Base-by-base conservation (phyloP, 768 basidiomycete species). In the Gautieria morchelliformis region DNA sequence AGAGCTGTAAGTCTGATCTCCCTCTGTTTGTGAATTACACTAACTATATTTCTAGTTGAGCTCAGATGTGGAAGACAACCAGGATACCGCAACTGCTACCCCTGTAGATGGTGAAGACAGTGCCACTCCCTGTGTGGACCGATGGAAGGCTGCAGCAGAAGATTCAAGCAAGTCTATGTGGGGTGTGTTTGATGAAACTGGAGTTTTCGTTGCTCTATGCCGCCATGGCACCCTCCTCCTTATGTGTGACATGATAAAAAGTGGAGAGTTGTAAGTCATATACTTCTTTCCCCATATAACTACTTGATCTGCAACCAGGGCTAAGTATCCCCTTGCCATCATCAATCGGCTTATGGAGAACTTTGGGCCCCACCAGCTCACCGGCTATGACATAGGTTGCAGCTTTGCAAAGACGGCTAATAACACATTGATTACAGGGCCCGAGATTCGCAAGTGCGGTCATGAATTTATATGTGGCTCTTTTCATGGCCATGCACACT, bases 131-230 rank as follows among this genome's bases (percentile, higher is more conserved):
- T 51, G 49, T 51, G 27, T 51, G 22, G 15, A 51, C 11, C 9
- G 27, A 33, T 51, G 49, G 49, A 35, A 12, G 15, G 32, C 22
- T 35, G 10, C 32, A 1, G 58, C 62, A 0, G 58, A 61, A 0
- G 66, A 72, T 30, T 59, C 60, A 3, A 59, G 62, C 37, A 73
- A 71, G 59, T 63, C 60, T 22, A 69, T 68, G 64, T 72, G 67
- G 70, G 62, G 58, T 7, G 60, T 72, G 10, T 76, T 71, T 48
- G 58, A 69, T 0, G 70, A 74, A 63, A 67, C 70, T 0, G 72
- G 75, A 0, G 62, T 74, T 15, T 76, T 77, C 58, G 64, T 69
- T 0, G 53, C 60, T 57, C 64, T 66, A 11, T 75, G 73, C 57
- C 60, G 64, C 2, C 72, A 74, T 65, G 68, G 70, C 3, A 62